Conservation (phyloP, 306 rosid species). For the Canavalia ensiformis region DNA sequence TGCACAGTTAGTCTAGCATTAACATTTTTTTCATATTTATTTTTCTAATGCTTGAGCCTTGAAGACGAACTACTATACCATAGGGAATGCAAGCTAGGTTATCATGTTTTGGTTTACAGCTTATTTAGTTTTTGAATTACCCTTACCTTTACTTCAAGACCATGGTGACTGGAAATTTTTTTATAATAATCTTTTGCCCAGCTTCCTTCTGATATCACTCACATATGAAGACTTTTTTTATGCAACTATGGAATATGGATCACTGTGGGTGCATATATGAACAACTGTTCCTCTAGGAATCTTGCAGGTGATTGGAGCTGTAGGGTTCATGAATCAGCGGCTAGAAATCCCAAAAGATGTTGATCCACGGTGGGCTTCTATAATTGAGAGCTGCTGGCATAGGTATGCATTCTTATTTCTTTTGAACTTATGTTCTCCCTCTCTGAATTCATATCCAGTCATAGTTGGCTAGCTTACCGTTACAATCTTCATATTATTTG, state of each 20-base stretch:
- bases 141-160: neutral
- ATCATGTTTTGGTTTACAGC: neutral
- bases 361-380: slow-evolving; percentile 87
- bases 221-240: neutral
- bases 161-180: slow-evolving; percentile 8
- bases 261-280: slow-evolving; percentile 55
- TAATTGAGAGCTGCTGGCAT: slow-evolving; percentile 96
- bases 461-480: slow-evolving; percentile 37
- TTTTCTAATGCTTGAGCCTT: slow-evolving; percentile 24
- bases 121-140: slow-evolving; percentile 20
- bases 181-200: neutral
- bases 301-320: slow-evolving; percentile 98
- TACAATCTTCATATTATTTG: slow-evolving; percentile 24
- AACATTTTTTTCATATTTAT: slow-evolving; percentile 13
- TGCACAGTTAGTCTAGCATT: slow-evolving; percentile 19
- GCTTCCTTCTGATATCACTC: slow-evolving; percentile 26
- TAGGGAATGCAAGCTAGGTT: neutral
- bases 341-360: slow-evolving; percentile 88
- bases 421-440: neutral
- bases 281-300: slow-evolving; percentile 56
- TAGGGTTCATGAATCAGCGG: slow-evolving; percentile 96
- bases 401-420: slow-evolving; percentile 59
- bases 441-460: slow-evolving; percentile 11
- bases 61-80: neutral
- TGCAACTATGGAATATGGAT: slow-evolving; percentile 9